Evolutionary conservation across 768 basidiomycete genomes (phyloP), one percentile per base, ranked within the genome.

Genomic region (Mycena capillaripes): DNA sequence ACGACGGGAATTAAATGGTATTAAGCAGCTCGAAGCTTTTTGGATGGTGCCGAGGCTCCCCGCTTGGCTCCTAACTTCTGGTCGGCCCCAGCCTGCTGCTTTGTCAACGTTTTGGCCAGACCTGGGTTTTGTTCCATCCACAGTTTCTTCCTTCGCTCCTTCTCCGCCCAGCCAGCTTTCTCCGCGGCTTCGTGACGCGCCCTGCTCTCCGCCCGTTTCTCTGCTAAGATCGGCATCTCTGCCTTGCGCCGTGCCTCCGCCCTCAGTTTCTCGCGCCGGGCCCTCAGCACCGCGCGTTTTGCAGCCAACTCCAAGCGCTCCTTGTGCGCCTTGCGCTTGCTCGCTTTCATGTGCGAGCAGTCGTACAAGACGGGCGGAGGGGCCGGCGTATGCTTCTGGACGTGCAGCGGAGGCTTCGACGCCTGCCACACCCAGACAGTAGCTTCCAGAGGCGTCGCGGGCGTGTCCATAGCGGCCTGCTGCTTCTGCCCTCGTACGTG

Each of bases 261-360:
- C 34, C 46, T 46, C 25, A 60, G 8, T n/a, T 9, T 21, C 32
- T 50, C 34, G 25, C 70, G 55, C 34, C 59, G 50, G 5, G 40
- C 58, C 6, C 12, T 14, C 21, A 75, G 57, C 17, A 29, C 32
- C 27, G 36, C 53, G 32, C 64, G 67, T 42, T 75, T 69, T 8
- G 21, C 70, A 2, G 64, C 53, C 14, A 75, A 46, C 62, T 71
- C 74, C 12, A 48, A 6, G 42, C 70, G 66, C 48, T 38, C 63
- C 48, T 27, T 38, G 55, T 65, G 74, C 38, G 70, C 74, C 44
- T 68, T 69, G 50, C 67, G 74, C 53, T 75, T 75, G 23, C 50
- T 48, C 4, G 62, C 25, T n/a, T 75, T 75, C 74, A 75, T 75
- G 32, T 75, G 74, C 57, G 74, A 75, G 63, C 19, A 75, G 74